Percentiles rank a stretch among this genome's conserved stretches.
Conservation (phyloP, 441 rosid genomes). For the Brassica hybrid region DNA sequence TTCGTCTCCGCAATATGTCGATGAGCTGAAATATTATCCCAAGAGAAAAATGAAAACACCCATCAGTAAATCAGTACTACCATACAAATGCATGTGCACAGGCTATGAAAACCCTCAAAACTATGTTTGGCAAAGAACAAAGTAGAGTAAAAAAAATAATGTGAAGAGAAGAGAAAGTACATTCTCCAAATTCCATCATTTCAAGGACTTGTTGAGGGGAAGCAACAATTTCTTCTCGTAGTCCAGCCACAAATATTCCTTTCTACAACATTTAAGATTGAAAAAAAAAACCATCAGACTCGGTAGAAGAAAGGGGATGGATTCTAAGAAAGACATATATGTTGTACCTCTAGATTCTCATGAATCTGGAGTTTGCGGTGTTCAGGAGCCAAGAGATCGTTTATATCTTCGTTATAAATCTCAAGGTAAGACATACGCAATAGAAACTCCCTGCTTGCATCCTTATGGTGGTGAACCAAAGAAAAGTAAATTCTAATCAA, state of each 20-base stretch:
- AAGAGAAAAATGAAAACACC: constrained; percentile 12
- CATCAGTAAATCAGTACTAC: constrained; percentile 11
- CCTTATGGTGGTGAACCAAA: constrained; percentile 46
- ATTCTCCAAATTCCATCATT: constrained; percentile 91
- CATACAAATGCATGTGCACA: constrained; percentile 8
- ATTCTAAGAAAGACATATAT: constrained; percentile 8
- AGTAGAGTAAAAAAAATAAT: not conserved
- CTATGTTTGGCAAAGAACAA: constrained; percentile 10
- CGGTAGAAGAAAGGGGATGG: not conserved
- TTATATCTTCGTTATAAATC: constrained; percentile 95
- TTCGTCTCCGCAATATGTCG: constrained; percentile 97
- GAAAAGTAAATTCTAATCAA: constrained; percentile 8
- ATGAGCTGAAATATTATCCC: constrained; percentile 69
- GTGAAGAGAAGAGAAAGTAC: constrained; percentile 48
- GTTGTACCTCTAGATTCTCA: constrained; percentile 78
- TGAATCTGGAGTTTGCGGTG: constrained; percentile 94
- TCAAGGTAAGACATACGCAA: constrained; percentile 96
- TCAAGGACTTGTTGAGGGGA: constrained; percentile 92
- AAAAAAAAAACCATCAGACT: constrained; percentile 29
- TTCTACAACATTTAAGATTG: constrained; percentile 52
- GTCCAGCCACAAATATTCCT: constrained; percentile 95
- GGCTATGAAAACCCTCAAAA: not conserved
- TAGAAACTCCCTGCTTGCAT: constrained; percentile 80
- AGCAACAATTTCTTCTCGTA: constrained; percentile 93
- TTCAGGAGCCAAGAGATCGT: constrained; percentile 89